These are phyloP conservation scores for Fragaria iinumae DNA, from an alignment of 306 rosid genomes.

Conservation along the genomic window DNA sequence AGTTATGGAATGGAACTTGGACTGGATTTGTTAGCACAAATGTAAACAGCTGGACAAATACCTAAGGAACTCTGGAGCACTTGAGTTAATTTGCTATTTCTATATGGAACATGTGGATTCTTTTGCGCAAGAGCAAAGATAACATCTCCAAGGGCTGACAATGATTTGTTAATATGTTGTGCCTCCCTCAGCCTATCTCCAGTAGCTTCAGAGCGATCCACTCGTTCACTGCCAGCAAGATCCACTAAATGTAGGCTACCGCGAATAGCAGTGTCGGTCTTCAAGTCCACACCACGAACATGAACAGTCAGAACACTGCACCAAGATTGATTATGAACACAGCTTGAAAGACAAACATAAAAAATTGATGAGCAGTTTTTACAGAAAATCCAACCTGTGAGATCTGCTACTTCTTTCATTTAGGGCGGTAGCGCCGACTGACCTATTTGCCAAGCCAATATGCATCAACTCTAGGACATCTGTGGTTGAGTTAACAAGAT, in stretches of 20 bases:
- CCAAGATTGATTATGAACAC: slow-evolving; percentile 19
- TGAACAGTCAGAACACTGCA: slow-evolving; percentile 91
- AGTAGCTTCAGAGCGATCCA: slow-evolving; percentile 93
- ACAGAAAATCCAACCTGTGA: slow-evolving; percentile 62
- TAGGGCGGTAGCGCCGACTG: slow-evolving; percentile 92
- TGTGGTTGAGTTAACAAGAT: slow-evolving; percentile 71
- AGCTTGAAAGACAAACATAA: slow-evolving; percentile 17
- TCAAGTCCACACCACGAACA: slow-evolving; percentile 87
- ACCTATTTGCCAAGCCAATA: slow-evolving; percentile 64
- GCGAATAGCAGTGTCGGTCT: slow-evolving; percentile 72
- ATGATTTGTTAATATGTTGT: slow-evolving; percentile 92
- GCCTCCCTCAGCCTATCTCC: slow-evolving; percentile 99
- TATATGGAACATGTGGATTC: slow-evolving; percentile 84
- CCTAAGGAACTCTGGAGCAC: slow-evolving; percentile 98
- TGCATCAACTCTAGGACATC: slow-evolving; percentile 89
- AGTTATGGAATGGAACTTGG: not conserved
- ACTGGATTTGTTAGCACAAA: slow-evolving; percentile 1
- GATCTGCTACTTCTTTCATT: slow-evolving; percentile 99
- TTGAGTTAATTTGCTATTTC: slow-evolving; percentile 99
- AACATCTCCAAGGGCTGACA: slow-evolving; percentile 98
- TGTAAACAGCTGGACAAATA: slow-evolving; percentile 26
- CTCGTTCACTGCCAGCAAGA: slow-evolving; percentile 99
- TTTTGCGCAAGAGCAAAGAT: slow-evolving; percentile 92
- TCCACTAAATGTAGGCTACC: slow-evolving; percentile 92
- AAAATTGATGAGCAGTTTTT: slow-evolving; percentile 15